phyloP scores from a whole-genome alignment of 1,284 basidiomycete genomes.

The Spongiforma sp. region DNA sequence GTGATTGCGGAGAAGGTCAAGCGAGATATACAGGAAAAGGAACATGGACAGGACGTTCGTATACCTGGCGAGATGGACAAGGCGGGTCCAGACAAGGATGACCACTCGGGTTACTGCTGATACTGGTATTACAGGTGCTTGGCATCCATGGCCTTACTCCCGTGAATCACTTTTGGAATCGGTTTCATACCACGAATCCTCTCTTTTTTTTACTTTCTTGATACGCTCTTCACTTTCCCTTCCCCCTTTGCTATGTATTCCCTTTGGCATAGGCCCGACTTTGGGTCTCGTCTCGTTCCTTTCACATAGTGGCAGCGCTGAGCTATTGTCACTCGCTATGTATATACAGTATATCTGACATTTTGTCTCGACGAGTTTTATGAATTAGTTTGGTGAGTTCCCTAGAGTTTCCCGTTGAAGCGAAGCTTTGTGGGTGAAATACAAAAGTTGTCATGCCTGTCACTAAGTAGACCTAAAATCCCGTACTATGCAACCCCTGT shows the following conservation, averaged over 20 bases:
- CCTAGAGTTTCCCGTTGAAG: too few relatives aligned
- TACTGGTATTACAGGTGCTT: background rate
- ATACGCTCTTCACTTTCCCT: too few relatives aligned
- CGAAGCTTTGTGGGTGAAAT: background rate
- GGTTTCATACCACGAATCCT: too few relatives aligned
- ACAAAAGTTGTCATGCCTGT: background rate
- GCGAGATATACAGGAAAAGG: conserved; percentile 30
- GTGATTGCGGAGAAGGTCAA: conserved; percentile 49
- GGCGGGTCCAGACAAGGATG: conserved; percentile 26
- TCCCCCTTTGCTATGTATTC: too few relatives aligned
- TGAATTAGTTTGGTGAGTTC: too few relatives aligned
- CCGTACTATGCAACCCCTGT: conserved; percentile 23
- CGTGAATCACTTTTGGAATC: background rate
- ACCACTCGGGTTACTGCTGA: conserved; percentile 35
- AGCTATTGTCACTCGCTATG: too few relatives aligned
- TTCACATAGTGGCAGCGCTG: too few relatives aligned
- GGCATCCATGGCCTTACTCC: background rate
- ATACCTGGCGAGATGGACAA: conserved; percentile 31
- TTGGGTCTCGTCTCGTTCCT: too few relatives aligned
- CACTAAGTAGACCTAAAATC: background rate
- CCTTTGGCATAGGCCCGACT: too few relatives aligned
- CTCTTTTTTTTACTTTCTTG: too few relatives aligned
- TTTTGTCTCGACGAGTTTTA: too few relatives aligned
- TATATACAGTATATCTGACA: too few relatives aligned
- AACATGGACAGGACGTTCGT: conserved; percentile 21